Evolutionary conservation across 345 rosid genomes (phyloP).

Genomic region (Laguncularia racemosa): DNA sequence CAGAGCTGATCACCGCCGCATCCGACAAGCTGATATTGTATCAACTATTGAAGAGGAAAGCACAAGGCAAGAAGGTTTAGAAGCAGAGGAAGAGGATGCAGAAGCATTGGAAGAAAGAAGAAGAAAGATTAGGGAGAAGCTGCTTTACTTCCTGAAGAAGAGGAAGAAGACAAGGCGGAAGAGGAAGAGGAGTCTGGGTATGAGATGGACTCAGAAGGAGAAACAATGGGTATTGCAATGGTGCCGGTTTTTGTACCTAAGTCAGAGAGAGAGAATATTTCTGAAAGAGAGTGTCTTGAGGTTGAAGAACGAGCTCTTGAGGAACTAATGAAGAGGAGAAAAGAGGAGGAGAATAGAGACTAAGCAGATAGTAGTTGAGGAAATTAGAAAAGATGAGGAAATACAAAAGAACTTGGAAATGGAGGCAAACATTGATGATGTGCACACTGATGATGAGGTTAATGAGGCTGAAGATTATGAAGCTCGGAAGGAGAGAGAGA

Average conservation of each 20-base stretch:
- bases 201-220: slow-evolving; percentile 8
- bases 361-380: slow-evolving; percentile 9
- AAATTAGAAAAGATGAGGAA: background rate
- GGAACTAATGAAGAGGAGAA: slow-evolving; percentile 8
- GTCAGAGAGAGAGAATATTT: slow-evolving; percentile 7
- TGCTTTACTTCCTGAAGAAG: background rate
- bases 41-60: slow-evolving; percentile 10
- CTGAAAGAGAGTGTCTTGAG: slow-evolving; percentile 10
- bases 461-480: slow-evolving; percentile 34
- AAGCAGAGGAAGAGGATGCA: slow-evolving; percentile 8
- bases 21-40: slow-evolving; percentile 4
- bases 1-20: slow-evolving; percentile 9
- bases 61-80: slow-evolving; percentile 7
- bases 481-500: slow-evolving; percentile 34
- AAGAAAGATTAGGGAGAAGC: slow-evolving; percentile 7
- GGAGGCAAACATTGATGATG: slow-evolving; percentile 6
- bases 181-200: slow-evolving; percentile 11
- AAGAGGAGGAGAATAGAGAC: slow-evolving; percentile 5
- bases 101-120: slow-evolving; percentile 7
- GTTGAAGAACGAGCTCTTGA: slow-evolving; percentile 7
- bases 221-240: background rate
- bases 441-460: slow-evolving; percentile 23
- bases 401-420: slow-evolving; percentile 6
- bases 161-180: slow-evolving; percentile 6
- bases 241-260: slow-evolving; percentile 4